Evolutionary conservation across 164 flowering plant species (phyloP).

Genomic region (Vitis cinerea): DNA sequence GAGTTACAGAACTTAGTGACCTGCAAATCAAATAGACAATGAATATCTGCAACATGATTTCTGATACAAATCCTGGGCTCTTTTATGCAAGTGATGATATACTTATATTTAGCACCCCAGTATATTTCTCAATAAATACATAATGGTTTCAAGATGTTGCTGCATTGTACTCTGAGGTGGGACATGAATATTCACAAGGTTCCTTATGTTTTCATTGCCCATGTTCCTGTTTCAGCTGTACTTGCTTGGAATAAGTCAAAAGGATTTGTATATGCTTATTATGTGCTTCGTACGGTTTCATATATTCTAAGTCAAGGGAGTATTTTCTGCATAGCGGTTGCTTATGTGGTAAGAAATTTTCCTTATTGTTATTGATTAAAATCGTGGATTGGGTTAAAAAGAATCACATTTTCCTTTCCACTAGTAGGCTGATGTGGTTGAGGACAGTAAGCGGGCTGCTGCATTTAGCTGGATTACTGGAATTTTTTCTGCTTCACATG

Average conservation of each 20-base stretch:
- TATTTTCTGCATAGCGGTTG: slow-evolving; percentile 85
- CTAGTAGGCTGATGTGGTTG: slow-evolving; percentile 71
- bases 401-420: slow-evolving; percentile 10
- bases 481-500: slow-evolving; percentile 76
- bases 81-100: too few species aligned
- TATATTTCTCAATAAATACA: too few species aligned
- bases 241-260: slow-evolving; percentile 64
- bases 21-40: too few species aligned
- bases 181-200: neutral
- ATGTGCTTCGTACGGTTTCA: slow-evolving; percentile 74
- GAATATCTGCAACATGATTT: too few species aligned
- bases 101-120: too few species aligned
- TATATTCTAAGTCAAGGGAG: slow-evolving; percentile 88
- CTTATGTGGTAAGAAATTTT: slow-evolving; percentile 64
- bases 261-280: slow-evolving; percentile 72
- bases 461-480: slow-evolving; percentile 86
- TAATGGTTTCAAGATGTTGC: too few species aligned
- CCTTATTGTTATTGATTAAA: neutral
- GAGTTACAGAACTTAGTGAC: too few species aligned
- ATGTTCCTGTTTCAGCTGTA: slow-evolving; percentile 46
- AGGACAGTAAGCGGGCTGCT: slow-evolving; percentile 61
- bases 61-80: too few species aligned
- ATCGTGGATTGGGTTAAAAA: neutral
- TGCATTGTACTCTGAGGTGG: too few species aligned
- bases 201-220: neutral